Evolutionary conservation across 352 stramenopile genomes (phyloP), one percentile per base, ranked within the genome.

Genomic region (Blastocystis sp.): DNA sequence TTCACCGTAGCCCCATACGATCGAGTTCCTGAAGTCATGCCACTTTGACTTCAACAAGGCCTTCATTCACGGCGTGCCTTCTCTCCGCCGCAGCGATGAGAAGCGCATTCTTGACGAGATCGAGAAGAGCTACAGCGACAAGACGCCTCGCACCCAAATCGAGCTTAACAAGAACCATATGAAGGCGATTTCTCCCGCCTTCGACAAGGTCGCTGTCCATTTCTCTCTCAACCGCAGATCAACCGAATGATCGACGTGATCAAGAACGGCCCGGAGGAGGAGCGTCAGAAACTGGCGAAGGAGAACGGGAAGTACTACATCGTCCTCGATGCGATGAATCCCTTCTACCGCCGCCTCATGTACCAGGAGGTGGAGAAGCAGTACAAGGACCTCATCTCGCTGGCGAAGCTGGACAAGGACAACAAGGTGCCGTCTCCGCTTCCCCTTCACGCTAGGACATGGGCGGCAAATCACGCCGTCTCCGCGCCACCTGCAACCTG

Each of bases 21-120:
- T 84, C 52, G 74, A 34, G 21, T 84, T 84, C 24, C 52, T 84
- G 54, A 84, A 84, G 28, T 69, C 74, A 10, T 69, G 69, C 40
- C 17, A 69, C 34, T 84, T 84, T 38, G 74, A 84, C 48, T 84
- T 84, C 28, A 84, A 84, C 54, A 84, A 84, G 60, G 40, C 45
- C 3, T 84, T 84, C 74, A 11, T 84, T 6, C 74, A 84, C 34
- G 74, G 74, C 28, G 45, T 84, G 19, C 60, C 48, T 9, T 59
- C 21, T 24, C 60, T 84, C 19, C 74, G 74, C 28, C 74, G 74
- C 21, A 54, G 11, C 54, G 74, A 84, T n/a, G 74, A 84, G 38
- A 66, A 84, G 28, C 45, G 38, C 14, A 10, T 84, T 62, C 60
- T 84, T 11, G 74, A 84, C 17, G 14, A 54, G 17, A 69, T 84